phyloP scores from a whole-genome alignment of 345 rosid genomes.

The Populus deltoides region DNA sequence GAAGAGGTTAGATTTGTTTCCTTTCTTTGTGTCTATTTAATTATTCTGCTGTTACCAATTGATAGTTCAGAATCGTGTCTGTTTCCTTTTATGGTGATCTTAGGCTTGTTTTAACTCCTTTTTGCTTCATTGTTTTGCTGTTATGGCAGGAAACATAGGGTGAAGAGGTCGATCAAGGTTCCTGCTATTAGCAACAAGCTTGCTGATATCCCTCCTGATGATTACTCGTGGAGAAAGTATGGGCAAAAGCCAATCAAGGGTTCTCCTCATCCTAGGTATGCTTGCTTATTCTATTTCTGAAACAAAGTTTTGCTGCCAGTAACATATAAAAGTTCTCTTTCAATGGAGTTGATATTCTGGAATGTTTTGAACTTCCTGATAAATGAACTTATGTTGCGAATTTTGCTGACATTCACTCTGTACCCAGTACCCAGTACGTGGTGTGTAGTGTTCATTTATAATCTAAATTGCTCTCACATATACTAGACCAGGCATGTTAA shows the following conservation, averaged over 20 bases:
- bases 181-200: slow-evolving; percentile 82
- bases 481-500: background rate
- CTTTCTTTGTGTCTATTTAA: background rate
- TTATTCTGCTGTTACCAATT: background rate
- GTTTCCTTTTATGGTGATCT: background rate
- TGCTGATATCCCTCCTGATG: slow-evolving; percentile 84
- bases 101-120: background rate
- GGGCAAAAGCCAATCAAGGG: slow-evolving; percentile 89
- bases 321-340: background rate
- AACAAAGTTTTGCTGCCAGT: background rate
- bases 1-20: slow-evolving; percentile 49
- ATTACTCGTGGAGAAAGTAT: slow-evolving; percentile 79
- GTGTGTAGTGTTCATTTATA: background rate
- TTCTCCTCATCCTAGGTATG: slow-evolving; percentile 80
- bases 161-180: slow-evolving; percentile 72
- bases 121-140: slow-evolving; percentile 13
- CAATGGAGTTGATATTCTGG: background rate
- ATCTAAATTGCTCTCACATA: background rate
- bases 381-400: background rate
- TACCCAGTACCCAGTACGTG: background rate
- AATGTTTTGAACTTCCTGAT: background rate
- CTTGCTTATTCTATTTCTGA: background rate
- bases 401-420: background rate
- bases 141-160: slow-evolving; percentile 60
- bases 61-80: background rate